Conservation (phyloP, 2,329 filamentous ascomycete genomes). For the Plectosphaerella plurivora region DNA sequence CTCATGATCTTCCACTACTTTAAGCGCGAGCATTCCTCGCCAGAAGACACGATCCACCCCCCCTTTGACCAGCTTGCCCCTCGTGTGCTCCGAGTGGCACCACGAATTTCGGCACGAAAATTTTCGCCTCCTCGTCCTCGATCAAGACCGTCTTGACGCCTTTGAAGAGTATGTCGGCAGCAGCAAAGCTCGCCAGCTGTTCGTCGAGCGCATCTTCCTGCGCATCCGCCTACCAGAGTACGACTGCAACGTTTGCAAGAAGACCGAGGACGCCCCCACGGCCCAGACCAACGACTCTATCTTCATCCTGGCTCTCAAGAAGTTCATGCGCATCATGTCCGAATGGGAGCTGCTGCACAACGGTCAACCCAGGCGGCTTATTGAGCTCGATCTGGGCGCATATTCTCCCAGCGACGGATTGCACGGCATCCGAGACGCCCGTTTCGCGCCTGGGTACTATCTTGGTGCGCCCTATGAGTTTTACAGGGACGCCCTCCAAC, state of each 20-base stretch:
- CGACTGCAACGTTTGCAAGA: neutral
- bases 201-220: neutral
- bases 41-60: too few species aligned
- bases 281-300: neutral
- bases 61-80: conserved; percentile 2
- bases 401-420: neutral
- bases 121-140: neutral
- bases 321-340: neutral
- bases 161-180: neutral
- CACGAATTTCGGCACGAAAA: neutral
- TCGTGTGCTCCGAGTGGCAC: neutral
- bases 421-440: neutral
- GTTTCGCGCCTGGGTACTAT: neutral
- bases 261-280: neutral
- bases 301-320: neutral
- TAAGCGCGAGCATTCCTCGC: too few species aligned
- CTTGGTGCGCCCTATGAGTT: neutral
- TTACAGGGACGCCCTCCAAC: neutral
- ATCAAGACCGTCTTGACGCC: neutral
- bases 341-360: neutral
- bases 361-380: neutral
- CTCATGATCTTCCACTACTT: too few species aligned
- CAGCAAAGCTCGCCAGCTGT: neutral
- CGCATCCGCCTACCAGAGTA: neutral
- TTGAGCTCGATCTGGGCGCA: neutral